A percentile compares a stretch with the other conserved stretches of the same genome.
phyloP scores from a whole-genome alignment of 768 basidiomycete species.

The Trametes coccinea region DNA sequence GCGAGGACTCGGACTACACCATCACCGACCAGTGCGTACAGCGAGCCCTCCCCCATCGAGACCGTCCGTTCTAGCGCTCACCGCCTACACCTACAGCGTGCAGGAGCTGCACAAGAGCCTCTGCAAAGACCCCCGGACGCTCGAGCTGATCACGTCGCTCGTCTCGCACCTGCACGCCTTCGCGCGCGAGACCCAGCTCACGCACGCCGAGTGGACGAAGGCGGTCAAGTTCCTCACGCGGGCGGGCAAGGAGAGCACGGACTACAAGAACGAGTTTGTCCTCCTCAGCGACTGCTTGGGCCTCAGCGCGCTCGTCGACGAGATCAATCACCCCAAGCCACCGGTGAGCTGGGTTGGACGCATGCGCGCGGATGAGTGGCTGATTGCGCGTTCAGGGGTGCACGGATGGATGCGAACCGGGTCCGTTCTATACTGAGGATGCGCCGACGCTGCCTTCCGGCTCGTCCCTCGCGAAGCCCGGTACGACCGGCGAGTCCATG shows the following conservation, averaged over 20 bases:
- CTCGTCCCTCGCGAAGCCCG: conserved; percentile 27
- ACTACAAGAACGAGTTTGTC: conserved; percentile 41
- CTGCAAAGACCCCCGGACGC: conserved; percentile 32
- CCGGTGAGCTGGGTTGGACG: conserved; percentile 19
- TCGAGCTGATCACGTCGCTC: conserved; percentile 34
- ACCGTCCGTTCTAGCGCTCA: not conserved
- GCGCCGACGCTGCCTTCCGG: conserved; percentile 35
- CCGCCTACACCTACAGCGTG: conserved; percentile 22
- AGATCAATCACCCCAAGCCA: conserved; percentile 37
- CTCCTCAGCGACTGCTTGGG: conserved; percentile 42
- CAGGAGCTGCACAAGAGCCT: conserved; percentile 33
- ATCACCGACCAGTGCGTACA: conserved; percentile 35
- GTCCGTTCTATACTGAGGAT: conserved; percentile 38
- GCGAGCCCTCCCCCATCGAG: not conserved
- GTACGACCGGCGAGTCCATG: conserved; percentile 36
- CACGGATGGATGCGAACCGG: conserved; percentile 37
- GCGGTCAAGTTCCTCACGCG: conserved; percentile 40
- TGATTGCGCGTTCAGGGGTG: conserved; percentile 23
- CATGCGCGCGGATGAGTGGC: not conserved
- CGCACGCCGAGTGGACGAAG: conserved; percentile 41
- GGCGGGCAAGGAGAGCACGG: conserved; percentile 41
- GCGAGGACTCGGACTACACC: conserved; percentile 35
- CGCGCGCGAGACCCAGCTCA: conserved; percentile 38
- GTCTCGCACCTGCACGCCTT: conserved; percentile 40
- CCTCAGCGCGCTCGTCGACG: conserved; percentile 40